Evolutionary conservation across 805 yeast species (phyloP), one percentile per base, ranked within the genome.

Genomic region (Yarrowia phangngaensis): DNA sequence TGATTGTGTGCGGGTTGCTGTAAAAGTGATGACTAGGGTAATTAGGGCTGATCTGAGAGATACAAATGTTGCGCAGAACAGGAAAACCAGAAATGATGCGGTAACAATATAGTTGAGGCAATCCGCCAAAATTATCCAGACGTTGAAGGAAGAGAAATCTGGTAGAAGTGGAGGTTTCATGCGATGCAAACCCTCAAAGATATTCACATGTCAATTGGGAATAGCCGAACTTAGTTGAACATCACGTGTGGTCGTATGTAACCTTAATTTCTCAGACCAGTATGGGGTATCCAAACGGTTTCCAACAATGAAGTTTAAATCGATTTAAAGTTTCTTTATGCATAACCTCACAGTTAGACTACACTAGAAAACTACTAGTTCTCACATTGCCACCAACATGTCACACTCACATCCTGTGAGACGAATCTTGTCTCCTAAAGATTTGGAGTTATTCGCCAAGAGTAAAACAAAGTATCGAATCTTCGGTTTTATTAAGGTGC

Each of bases 401-500:
- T 41, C 48, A 6, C 48, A 41, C 6, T 29, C 48, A 13, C 48
- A 41, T 14, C 48, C 48, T 11, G 48, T 41, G 15, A 20, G 48
- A 57, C 64, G 88, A 50, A 71, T 86, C 7, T 56, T 76, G 8
- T 74, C 79, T 1, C 60, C 65, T 0, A 70, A 72, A 0, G 97
- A 90, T 60, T 60, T 90, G 58, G 70, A 68, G 8, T 60, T 68
- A 48, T 90, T 95, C 80, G 60, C 65, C 12, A 62, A 54, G 0
- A 76, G 86, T 6, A 54, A 63, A 3, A 73, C 83, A 0, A 77
- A 77, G 59, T 54, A 62, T 0, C 70, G 68, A 3, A 55, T 90
- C 1, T 53, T 83, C 3, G 60, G 58, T 0, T 88, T 84, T 58
- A 71, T 88, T 1, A 63, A 63, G 14, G 63, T 65, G 1, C 67